A percentile compares a stretch with the other conserved stretches of the same genome.
These are phyloP conservation scores for Lodderomyces oxycetoniae DNA, from an alignment of 1,139 yeast species.

Conservation along the genomic window DNA sequence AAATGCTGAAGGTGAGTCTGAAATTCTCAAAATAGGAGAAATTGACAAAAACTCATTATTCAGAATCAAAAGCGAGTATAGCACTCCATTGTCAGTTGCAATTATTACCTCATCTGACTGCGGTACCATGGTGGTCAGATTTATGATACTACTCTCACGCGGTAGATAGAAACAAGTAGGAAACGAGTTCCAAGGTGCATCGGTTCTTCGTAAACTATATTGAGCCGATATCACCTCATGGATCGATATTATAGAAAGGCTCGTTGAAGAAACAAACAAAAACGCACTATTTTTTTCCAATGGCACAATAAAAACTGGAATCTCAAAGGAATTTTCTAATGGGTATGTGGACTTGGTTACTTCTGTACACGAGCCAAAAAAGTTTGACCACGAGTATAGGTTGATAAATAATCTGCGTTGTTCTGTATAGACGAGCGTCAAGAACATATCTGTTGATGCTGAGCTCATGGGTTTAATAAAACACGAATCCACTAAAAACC, in stretches of 20 bases:
- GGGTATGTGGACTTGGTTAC: slow-evolving; percentile 26
- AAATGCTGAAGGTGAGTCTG: slow-evolving; percentile 33
- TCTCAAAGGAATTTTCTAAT: slow-evolving; percentile 30
- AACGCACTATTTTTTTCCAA: slow-evolving; percentile 30
- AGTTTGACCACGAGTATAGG: slow-evolving; percentile 36
- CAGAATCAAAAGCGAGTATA: slow-evolving; percentile 28
- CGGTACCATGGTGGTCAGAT: neutral
- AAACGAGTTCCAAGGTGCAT: slow-evolving; percentile 21
- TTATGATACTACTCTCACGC: neutral
- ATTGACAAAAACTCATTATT: slow-evolving; percentile 12
- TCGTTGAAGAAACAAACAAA: slow-evolving; percentile 28
- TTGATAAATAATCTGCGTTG: slow-evolving; percentile 33
- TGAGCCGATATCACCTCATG: slow-evolving; percentile 48
- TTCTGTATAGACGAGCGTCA: slow-evolving; percentile 34
- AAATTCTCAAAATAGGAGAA: slow-evolving; percentile 23
- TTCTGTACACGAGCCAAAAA: neutral
- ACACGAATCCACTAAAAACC: slow-evolving; percentile 39
- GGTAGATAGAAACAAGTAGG: slow-evolving; percentile 39
- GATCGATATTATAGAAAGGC: slow-evolving; percentile 30
- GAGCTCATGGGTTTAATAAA: slow-evolving; percentile 35
- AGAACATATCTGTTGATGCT: slow-evolving; percentile 27
- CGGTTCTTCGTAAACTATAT: slow-evolving; percentile 25
- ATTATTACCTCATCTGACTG: slow-evolving; percentile 33
- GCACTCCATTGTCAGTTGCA: slow-evolving; percentile 39
- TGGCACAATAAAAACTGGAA: slow-evolving; percentile 41